phyloP scores from a whole-genome alignment of 148 eudicot species.

The Fagopyrum tataricum region DNA sequence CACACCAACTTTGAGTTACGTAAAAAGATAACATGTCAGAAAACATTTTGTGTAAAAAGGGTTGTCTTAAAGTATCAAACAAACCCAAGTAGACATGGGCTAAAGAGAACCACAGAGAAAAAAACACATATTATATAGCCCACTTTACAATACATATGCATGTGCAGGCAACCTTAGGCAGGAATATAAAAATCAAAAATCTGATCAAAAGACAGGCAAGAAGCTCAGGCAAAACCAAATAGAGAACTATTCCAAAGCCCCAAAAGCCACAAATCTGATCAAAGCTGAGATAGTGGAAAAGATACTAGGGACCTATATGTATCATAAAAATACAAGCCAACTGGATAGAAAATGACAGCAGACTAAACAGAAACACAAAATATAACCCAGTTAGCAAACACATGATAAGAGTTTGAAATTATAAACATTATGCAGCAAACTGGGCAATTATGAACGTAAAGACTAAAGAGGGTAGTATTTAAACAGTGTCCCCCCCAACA shows the following conservation, averaged over 20 bases:
- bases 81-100: constrained; percentile 1
- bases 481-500: background rate
- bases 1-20: background rate
- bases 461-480: background rate
- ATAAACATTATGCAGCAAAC: background rate
- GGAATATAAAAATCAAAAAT: constrained; percentile 5
- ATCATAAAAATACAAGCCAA: constrained; percentile 9
- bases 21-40: constrained; percentile 1
- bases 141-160: constrained; percentile 12
- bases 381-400: background rate
- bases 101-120: background rate
- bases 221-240: background rate
- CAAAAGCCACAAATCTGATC: constrained; percentile 9
- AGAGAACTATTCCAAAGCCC: constrained; percentile 12
- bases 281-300: background rate
- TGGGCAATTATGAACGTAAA: constrained; percentile 9
- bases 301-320: background rate
- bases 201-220: constrained; percentile 2
- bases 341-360: constrained; percentile 10
- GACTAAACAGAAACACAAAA: background rate
- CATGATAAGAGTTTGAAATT: background rate
- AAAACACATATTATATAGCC: constrained; percentile 3
- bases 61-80: constrained; percentile 3
- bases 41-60: background rate
- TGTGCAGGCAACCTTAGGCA: constrained; percentile 9